phyloP scores from a whole-genome alignment of 108 stramenopile species.

The Bacterosira constricta region DNA sequence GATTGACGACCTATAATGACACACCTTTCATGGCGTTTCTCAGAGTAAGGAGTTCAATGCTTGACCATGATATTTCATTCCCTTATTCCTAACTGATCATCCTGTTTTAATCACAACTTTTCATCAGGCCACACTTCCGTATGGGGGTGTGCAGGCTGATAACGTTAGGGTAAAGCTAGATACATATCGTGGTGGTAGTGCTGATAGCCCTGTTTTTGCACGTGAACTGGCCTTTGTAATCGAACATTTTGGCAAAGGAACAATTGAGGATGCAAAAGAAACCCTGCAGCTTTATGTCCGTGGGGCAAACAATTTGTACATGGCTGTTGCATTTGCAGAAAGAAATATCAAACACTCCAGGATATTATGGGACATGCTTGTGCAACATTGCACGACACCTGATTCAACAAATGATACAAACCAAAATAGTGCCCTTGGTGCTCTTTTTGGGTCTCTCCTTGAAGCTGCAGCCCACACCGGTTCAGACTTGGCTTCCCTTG shows the following conservation, averaged over 20 bases:
- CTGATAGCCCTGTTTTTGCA: constrained; percentile 59
- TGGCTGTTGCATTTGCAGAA: constrained; percentile 79
- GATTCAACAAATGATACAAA: constrained; percentile 7
- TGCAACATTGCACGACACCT: constrained; percentile 57
- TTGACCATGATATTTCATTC: constrained; percentile 5
- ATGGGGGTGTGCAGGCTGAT: constrained; percentile 68
- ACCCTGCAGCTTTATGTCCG: constrained; percentile 71
- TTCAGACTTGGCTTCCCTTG: constrained; percentile 73
- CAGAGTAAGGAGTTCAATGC: constrained; percentile 49
- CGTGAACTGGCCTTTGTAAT: constrained; percentile 82
- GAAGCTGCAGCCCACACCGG: constrained; percentile 81
- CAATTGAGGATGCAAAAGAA: constrained; percentile 48
- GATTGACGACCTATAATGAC: constrained; percentile 30
- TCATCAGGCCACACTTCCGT: constrained; percentile 61
- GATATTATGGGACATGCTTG: constrained; percentile 70
- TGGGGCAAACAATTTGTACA: constrained; percentile 65
- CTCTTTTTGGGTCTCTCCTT: constrained; percentile 74
- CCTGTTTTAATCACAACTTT: neutral
- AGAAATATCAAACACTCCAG: constrained; percentile 54
- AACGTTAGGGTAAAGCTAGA: constrained; percentile 62
- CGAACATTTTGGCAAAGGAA: constrained; percentile 65
- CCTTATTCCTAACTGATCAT: neutral
- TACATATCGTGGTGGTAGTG: constrained; percentile 39
- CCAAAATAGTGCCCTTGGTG: constrained; percentile 44
- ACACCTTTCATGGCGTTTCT: constrained; percentile 72